Evolutionary conservation across 352 stramenopile species (phyloP), one percentile per base, ranked within the genome.

Genomic region (Phytophthora foliorum): DNA sequence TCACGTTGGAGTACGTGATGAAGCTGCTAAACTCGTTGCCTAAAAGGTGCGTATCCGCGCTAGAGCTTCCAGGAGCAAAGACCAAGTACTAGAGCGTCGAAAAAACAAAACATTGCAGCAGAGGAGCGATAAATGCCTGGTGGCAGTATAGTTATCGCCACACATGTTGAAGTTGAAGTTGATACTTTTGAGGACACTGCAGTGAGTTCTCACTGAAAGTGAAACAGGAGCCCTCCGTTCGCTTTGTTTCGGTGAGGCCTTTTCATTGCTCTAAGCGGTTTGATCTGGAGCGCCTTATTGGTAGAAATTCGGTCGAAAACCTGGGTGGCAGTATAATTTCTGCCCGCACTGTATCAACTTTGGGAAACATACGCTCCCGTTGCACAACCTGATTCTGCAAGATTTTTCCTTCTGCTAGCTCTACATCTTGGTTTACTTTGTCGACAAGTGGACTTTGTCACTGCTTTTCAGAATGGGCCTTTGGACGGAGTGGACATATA

Each of bases 51-150:
- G 27, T 71, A 46, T 39, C 25, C 2, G 41, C 48, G 8, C 24
- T 71, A 3, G 49, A 71, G 55, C 39, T 71, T n/a, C 54, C 31
- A 19, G 63, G 55, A 46, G 16, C 32, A 11, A 71, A 71, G 16
- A 57, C 54, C 0, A 65, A 65, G 54, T 60, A 70, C 31, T 70
- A 34, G 29, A 34, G n/a, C n/a, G n/a, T n/a, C n/a, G n/a, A n/a
- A n/a, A n/a, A n/a, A n/a, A n/a, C n/a, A n/a, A n/a, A n/a, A n/a
- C n/a, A n/a, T n/a, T n/a, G n/a, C n/a, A n/a, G n/a, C n/a, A n/a
- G n/a, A n/a, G n/a, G n/a, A n/a, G n/a, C n/a, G n/a, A n/a, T n/a
- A n/a, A n/a, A n/a, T n/a, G n/a, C n/a, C n/a, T 34, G 29, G 29
- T 8, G 29, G 29, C 29, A 34, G 29, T 34, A 34, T 34, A 34